Evolutionary conservation across 2,329 filamentous ascomycete species (phyloP), one percentile per base, ranked within the genome.

Genomic region (Seiridium unicorne): DNA sequence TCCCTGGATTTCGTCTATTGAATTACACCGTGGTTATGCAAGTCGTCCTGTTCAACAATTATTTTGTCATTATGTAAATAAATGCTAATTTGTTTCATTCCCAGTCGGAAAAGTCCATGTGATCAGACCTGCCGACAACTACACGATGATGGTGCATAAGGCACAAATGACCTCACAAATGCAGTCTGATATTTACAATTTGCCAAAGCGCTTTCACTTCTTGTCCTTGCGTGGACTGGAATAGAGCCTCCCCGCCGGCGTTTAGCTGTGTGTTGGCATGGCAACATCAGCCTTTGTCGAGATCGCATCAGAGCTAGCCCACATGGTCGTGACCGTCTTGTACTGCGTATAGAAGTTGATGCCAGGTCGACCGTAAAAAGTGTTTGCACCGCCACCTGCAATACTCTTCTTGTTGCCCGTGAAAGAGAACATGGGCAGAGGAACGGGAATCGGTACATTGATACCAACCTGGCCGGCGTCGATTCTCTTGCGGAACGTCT

Each of bases 311-410:
- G 93, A 88, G 62, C 85, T 87, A 71, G 87, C 87, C 95, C 95
- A 99, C 73, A 96, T 79, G 66, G 92, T 89, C 57, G 95, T 99
- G 54, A 99, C 95, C 3, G 95, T 99, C 90, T 99, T 98, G 72
- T 91, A 85, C 79, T 98, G 95, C 3, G 95, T 99, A 77, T 96
- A 98, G 74, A 99, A 99, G 73, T 91, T 89, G 73, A 99, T 78
- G 32, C 94, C 95, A 0, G 93, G 92, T 77, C 91, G 90, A 66
- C 95, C 95, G 77, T 99, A 99, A 75, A 99, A 98, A 13, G 93
- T 96, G 79, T 86, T 96, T 44, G 91, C 90, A 62, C 95, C 94
- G 57, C 93, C 93, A 58, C 94, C 95, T 0, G 95, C 95, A 60
- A 98, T 83, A 70, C 88, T 92, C 84, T 90, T 93, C 88, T 99